phyloP scores from a whole-genome alignment of 179 eudicot genomes.

The Spergularia azorica region DNA sequence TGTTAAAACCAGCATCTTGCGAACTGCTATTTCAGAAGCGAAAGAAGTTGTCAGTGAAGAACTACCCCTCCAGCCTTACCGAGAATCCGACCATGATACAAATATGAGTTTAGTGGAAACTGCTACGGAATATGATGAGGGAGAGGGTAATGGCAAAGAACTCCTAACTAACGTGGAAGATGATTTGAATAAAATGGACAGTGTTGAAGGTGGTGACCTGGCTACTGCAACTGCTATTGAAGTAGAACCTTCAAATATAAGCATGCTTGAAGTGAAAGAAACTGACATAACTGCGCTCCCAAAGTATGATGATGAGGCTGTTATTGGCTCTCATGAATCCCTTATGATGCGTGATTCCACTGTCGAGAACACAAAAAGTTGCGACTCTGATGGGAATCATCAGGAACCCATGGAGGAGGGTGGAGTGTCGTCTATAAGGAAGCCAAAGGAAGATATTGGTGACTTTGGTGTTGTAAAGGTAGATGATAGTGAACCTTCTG shows the following conservation, averaged over 20 bases:
- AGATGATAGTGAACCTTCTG: slow-evolving; percentile 26
- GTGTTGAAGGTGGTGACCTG: slow-evolving; percentile 23
- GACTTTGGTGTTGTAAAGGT: not conserved
- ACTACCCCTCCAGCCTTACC: slow-evolving; percentile 26
- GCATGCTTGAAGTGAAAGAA: slow-evolving; percentile 25
- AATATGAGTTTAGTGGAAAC: slow-evolving; percentile 25
- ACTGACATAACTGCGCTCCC: slow-evolving; percentile 21
- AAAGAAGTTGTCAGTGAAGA: slow-evolving; percentile 22
- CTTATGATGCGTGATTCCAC: slow-evolving; percentile 4
- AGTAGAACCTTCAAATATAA: slow-evolving; percentile 20
- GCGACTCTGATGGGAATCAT: slow-evolving; percentile 24
- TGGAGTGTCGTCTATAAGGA: not conserved
- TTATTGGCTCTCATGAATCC: slow-evolving; percentile 11
- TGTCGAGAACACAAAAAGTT: not conserved
- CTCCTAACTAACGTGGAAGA: slow-evolving; percentile 28
- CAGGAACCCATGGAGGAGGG: slow-evolving; percentile 22
- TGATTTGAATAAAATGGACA: slow-evolving; percentile 18
- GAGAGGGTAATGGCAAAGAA: slow-evolving; percentile 25
- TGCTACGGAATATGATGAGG: slow-evolving; percentile 22
- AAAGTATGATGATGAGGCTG: slow-evolving; percentile 23
- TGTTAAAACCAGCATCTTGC: slow-evolving; percentile 39
- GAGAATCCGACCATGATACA: slow-evolving; percentile 20
- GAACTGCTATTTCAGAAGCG: slow-evolving; percentile 28
- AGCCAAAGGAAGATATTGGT: slow-evolving; percentile 7
- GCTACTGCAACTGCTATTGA: slow-evolving; percentile 5